Base-by-base conservation (phyloP, 2,329 filamentous ascomycete species). In the Talaromyces sp. region DNA sequence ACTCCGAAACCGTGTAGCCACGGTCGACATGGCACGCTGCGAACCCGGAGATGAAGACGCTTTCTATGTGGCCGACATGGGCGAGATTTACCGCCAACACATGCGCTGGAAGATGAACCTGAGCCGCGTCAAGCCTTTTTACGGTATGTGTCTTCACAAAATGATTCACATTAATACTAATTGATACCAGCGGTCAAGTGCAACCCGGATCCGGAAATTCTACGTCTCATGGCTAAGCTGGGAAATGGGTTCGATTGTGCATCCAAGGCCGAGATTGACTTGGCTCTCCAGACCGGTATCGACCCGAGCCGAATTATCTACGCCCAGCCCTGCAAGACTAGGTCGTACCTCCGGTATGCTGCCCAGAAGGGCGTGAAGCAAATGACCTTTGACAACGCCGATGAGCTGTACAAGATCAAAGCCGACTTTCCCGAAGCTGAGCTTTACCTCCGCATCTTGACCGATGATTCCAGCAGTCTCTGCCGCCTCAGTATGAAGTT, bases 321-420 rank as follows among this genome's bases (percentile, higher is more conserved):
- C 74, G 95, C 95, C 56, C 95, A 99, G 81, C 95, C 95, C 60
- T 98, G 95, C 90, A 99, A 99, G 87, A 99, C 95, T 71, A 96
- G 95, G 81, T 97, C 93, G 55, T 98, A 97, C 77, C 84, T 99
- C 65, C 92, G 93, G 73, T 96, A 93, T 72, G 95, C 96, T 66
- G 87, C 90, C 72, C 85, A 87, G 73, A 83, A 88, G 67, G 90
- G 89, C 68, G 95, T 99, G 74, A 93, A 90, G 81, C 91, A 96
- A 83, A 98, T 99, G 93, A 99, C 95, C 2, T 98, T 99, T 74
- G 95, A 99, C 84, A 99, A 99, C 71, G 87, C 90, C 74, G 95
- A 99, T 76, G 95, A 99, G 83, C 85, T 99, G 58, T 92, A 93
- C 85, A 99, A 99, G 85, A 93, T 96, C 77, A 95, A 96, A 78